Evolutionary conservation across 2,329 filamentous ascomycete species (phyloP).

Genomic region (Beauveria asiatica): DNA sequence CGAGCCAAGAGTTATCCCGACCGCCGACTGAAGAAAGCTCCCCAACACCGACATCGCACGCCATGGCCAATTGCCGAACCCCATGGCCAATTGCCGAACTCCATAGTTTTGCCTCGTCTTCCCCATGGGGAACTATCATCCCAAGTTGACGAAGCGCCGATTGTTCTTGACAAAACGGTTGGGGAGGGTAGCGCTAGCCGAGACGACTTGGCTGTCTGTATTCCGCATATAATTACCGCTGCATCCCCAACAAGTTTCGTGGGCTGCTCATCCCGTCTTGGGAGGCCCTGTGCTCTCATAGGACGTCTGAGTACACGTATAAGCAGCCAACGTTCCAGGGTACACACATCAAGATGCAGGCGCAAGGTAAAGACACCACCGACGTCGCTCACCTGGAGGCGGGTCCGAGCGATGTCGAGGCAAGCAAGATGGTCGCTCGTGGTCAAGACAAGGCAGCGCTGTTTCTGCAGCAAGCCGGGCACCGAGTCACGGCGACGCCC

Average conservation of each 20-base stretch:
- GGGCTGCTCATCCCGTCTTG: not conserved
- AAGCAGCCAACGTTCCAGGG: no score
- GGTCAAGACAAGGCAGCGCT: constrained; percentile 38
- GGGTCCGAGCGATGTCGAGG: not conserved
- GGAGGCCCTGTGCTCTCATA: not conserved
- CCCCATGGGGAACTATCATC: not conserved
- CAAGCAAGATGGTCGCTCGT: not conserved
- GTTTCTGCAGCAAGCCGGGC: constrained; percentile 36
- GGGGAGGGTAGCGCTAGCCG: not conserved
- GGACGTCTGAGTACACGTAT: not conserved
- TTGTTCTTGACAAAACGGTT: not conserved
- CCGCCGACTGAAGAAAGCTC: not conserved
- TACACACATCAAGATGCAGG: not conserved
- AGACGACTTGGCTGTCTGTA: not conserved
- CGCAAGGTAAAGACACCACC: not conserved
- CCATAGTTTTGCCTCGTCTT: not conserved
- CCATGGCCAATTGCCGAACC: constrained; percentile 1
- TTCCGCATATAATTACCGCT: not conserved
- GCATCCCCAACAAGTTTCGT: not conserved
- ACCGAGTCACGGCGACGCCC: constrained; percentile 38
- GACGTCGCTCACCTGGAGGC: not conserved
- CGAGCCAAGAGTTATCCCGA: constrained; percentile 2
- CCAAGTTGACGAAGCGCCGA: not conserved
- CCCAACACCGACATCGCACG: constrained; percentile 1
- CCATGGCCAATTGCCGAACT: constrained; percentile 3